Evolutionary conservation across 805 yeast genomes (phyloP), one percentile per base, ranked within the genome.

Genomic region (Cyberlindnera japonica): DNA sequence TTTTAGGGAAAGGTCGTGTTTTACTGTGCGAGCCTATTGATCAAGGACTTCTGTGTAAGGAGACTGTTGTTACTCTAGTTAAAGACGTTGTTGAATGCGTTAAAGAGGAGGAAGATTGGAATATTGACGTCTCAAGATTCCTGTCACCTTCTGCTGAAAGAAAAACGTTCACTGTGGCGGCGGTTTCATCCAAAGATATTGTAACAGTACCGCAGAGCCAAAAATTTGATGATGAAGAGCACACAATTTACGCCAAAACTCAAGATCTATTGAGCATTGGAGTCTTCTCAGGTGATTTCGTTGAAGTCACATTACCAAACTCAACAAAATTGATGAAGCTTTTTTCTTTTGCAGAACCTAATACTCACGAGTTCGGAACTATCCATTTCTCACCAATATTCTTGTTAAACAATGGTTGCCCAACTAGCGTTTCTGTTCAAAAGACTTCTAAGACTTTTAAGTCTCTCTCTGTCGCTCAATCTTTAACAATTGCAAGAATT

Each of bases 1-100:
- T 38, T 33, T 48, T 25, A 21, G 34, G 41, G 13, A 24, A 23
- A 21, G 83, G 83, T 16, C 52, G 54, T 6, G 71, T 86, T 3
- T 50, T 74, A 4, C 69, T 80, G 18, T 77, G 88, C 56, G 95
- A 85, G 50, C 95, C 95, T 0, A 69, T 77, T 3, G 76, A 73
- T 30, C 95, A 85, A 55, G 95, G 95, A 1, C 48, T 57, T 6
- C 51, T 83, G 1, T 58, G 63, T 16, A 41, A 48, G 2, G 58
- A 61, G 2, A 79, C 91, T 0, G 65, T 65, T n/a, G 61, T 86
- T 3, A 71, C 79, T 3, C 60, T 84, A 22, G 72, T 80, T 14
- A 72, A 69, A 43, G 50, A 46, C 27, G 35, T 44, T 7, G 29
- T 35, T 6, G 40, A 30, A n/a, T n/a, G n/a, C 9, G 13, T 8